Base-by-base conservation (phyloP, 108 stramenopile genomes). In the Fragilaria radians region DNA sequence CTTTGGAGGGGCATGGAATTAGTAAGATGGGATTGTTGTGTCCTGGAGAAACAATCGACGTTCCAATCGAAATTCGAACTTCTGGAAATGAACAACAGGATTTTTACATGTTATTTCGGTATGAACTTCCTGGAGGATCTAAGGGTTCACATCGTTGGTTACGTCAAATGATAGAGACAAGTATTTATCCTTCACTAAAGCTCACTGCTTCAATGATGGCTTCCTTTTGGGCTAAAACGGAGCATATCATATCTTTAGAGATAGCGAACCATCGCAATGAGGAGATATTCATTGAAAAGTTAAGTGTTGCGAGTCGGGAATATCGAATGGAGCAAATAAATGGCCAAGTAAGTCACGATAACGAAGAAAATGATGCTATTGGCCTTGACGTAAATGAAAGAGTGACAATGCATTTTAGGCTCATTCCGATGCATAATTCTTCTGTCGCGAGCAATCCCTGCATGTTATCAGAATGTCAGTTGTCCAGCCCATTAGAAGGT, bases 41-140 rank as follows among this genome's bases (percentile, higher is more conserved):
- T 18, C 87, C 91, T 23, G 85, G 81, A 7, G 83, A 88, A 59
- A 71, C 68, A 24, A 62, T 83, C 4, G 91, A 92, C 54, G 71
- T 92, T 54, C 86, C 85, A 0, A 77, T 92, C 31, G 57, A 74
- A 28, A 70, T 92, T 54, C 76, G 87, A 36, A 83, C 85, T 21
- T 80, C 79, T 5, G 85, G 83, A 25, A 70, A 60, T 31, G 80
- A 81, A 5, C 62, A 79, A 45, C 82, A 87, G 60, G 81, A 80
- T 17, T 85, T 88, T 59, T 85, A 88, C 71, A 83, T 92, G 77
- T 60, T 92, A 5, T 86, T 76, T 49, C 83, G 87, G 5, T 92
- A 89, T 55, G 85, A 86, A 46, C 74, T 82, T 2, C 2, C n/a
- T 36, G 22, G 25, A 34, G 4, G 2, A 1, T 11, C 22, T 19